Conservation (phyloP, 2,329 filamentous ascomycete species). For the Exutisphaerella laricina region DNA sequence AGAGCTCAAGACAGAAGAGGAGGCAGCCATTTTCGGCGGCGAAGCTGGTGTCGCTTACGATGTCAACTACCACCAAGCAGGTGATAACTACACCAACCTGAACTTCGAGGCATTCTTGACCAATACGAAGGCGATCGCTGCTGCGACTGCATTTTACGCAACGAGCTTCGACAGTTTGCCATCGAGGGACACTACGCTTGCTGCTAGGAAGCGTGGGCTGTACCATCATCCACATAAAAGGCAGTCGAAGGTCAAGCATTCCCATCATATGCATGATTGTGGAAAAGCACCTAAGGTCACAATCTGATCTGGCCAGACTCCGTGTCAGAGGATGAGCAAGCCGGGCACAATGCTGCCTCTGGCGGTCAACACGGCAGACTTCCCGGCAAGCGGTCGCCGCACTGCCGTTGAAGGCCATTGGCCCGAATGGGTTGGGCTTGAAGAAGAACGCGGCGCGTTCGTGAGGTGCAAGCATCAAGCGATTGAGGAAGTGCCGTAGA, state of each 20-base stretch:
- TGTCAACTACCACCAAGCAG: constrained; percentile 51
- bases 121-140: constrained; percentile 58
- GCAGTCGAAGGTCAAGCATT: not conserved
- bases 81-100: constrained; percentile 51
- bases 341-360: too few species aligned
- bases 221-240: not conserved
- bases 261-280: not conserved
- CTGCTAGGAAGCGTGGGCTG: constrained; percentile 1
- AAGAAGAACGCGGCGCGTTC: too few species aligned
- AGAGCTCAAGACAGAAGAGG: constrained; percentile 64
- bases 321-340: too few species aligned
- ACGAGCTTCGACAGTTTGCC: constrained; percentile 57
- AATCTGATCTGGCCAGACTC: too few species aligned
- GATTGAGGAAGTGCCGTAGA: too few species aligned
- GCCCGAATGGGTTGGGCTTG: too few species aligned
- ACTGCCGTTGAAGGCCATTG: too few species aligned
- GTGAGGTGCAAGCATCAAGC: too few species aligned
- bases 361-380: too few species aligned
- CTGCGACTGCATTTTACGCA: constrained; percentile 64
- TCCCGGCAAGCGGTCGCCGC: too few species aligned
- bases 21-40: constrained; percentile 65
- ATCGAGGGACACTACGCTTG: constrained; percentile 2
- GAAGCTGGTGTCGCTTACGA: constrained; percentile 48
- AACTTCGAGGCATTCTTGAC: constrained; percentile 50
- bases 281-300: too few species aligned